Base-by-base conservation (phyloP, 1,284 basidiomycete genomes). In the Hemileia vastatrix region DNA sequence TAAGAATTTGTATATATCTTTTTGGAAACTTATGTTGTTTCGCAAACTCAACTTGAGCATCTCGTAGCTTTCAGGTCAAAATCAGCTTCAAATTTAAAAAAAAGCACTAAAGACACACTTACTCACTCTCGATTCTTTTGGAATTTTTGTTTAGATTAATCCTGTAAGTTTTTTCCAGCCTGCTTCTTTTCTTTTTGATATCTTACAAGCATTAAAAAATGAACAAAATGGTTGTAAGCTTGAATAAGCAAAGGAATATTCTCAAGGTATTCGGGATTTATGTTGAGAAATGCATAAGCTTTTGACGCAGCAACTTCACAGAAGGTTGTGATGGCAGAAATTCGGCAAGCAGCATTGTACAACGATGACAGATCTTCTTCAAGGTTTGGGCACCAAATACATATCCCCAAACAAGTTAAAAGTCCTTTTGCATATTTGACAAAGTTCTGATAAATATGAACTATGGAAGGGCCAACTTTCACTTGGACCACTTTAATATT, bases 371-470 rank as follows among this genome's bases (percentile, higher is more conserved):
- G 4, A 27, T 48, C 45, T 31, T 58, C 32, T 2, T 58, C 33
- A 4, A 58, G 31, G 19, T 58, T 58, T 6, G 57, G 57, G 47
- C 57, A 36, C 57, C 57, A 58, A n/a, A 58, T 11, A 2, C 21
- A 23, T 36, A 58, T 18, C 3, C 57, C 56, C 9, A 58, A 43
- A 2, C 4, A 15, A n/a, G 45, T 36, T 44, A 58, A 21, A 13
- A 50, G 3, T 2, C 54, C 54, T 11, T 56, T 3, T 11, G 43
- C 43, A 23, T 56, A 56, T 18, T 27, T 11, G 18, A 56, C n/a
- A 24, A 56, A 56, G 24, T 56, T 56, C 8, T 21, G 15, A 5
- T 24, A 23, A 2, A 31, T 3, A 36, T 54, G 53, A 6, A 54
- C 5, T 9, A 21, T 6, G 2, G 27, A 36, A 3, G 13, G 36